A percentile compares a stretch with the other conserved stretches of the same genome.
phyloP scores from a whole-genome alignment of 2,329 filamentous ascomycete genomes.

The Colletotrichum truncatum region DNA sequence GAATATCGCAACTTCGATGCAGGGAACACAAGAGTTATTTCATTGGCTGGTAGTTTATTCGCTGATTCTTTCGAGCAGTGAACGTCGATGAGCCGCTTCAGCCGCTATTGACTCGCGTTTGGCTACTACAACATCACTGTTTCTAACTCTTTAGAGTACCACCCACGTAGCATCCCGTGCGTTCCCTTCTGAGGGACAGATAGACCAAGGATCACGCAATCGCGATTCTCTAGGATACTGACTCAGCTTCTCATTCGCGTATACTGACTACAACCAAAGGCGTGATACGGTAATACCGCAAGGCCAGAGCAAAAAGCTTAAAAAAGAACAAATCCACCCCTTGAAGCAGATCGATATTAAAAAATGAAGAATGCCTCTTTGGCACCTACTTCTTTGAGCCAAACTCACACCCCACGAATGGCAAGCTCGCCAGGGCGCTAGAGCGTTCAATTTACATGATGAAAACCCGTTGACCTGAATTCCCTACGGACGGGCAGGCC shows the following conservation, averaged over 20 bases:
- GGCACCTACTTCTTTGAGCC: background rate
- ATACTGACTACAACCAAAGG: background rate
- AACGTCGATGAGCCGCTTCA: too few species aligned
- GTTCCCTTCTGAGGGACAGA: background rate
- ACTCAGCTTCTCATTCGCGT: background rate
- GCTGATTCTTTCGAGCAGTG: too few species aligned
- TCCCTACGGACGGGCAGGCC: constrained; percentile 23
- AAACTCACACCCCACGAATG: background rate
- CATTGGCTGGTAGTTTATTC: too few species aligned
- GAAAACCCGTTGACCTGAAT: constrained; percentile 8
- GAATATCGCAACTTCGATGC: too few species aligned
- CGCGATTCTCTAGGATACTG: background rate
- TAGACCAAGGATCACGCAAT: constrained; percentile 11
- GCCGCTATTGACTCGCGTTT: background rate
- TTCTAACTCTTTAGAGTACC: too few species aligned
- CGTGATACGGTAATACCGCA: constrained; percentile 16
- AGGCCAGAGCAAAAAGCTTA: background rate
- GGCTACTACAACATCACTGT: too few species aligned
- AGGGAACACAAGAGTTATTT: too few species aligned
- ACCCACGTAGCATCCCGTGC: too few species aligned
- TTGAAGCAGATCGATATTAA: background rate
- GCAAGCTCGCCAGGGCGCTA: background rate
- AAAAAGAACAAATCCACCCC: background rate
- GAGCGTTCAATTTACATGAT: background rate
- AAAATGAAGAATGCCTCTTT: background rate